These are phyloP conservation scores for Hyphopichia wangnamkhiaoensis DNA, from an alignment of 1,139 yeast genomes.

Conservation along the genomic window DNA sequence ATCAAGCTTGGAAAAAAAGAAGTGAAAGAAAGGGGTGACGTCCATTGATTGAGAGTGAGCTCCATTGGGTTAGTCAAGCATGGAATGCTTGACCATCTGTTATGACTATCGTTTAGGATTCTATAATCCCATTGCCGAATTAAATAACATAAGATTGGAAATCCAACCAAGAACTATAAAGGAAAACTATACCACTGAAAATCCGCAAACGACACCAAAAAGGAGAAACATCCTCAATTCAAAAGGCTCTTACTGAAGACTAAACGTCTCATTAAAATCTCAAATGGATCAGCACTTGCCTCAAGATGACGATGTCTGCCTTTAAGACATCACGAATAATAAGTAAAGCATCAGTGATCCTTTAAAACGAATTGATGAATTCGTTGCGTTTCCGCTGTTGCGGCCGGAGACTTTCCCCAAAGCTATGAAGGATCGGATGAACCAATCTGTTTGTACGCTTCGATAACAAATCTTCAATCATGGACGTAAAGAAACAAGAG, in stretches of 20 bases:
- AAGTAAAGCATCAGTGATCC: neutral
- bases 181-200: too few species aligned
- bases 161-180: constrained; percentile 11
- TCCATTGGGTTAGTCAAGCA: constrained; percentile 74
- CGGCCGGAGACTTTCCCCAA: constrained; percentile 98
- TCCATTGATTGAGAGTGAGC: constrained; percentile 81
- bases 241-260: constrained; percentile 1
- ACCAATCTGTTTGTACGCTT: constrained; percentile 63
- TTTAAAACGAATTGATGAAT: constrained; percentile 33
- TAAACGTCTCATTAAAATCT: constrained; percentile 1
- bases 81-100: constrained; percentile 51
- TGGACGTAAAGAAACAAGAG: constrained; percentile 54
- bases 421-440: constrained; percentile 45
- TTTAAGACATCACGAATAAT: constrained; percentile 1
- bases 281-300: constrained; percentile 1
- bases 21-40: constrained; percentile 33
- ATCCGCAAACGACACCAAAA: constrained; percentile 13
- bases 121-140: constrained; percentile 63
- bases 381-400: constrained; percentile 62
- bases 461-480: constrained; percentile 82
- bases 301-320: neutral
- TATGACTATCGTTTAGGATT: constrained; percentile 77
- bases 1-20: constrained; percentile 31
- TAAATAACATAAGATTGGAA: constrained; percentile 7
- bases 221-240: neutral